A percentile compares a stretch with the other conserved stretches of the same genome.
Evolutionary conservation across 148 eudicot species (phyloP).

Genomic region (Camellia sinensis): DNA sequence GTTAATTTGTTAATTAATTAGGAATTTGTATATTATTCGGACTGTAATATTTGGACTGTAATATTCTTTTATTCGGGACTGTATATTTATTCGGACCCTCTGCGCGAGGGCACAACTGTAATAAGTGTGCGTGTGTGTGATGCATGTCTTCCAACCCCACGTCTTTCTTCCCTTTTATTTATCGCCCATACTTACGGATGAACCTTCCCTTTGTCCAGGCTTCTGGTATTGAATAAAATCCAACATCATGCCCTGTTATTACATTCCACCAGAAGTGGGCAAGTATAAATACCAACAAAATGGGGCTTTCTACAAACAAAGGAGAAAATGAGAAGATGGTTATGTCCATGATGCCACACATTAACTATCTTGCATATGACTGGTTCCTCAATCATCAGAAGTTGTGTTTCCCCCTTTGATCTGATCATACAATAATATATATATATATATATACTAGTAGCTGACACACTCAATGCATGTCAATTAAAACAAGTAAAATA

Average conservation of each 20-base stretch:
- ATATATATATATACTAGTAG: no score
- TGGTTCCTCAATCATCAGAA: background rate
- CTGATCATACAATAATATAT: background rate
- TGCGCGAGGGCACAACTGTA: no score
- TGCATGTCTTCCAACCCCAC: no score
- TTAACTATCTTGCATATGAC: background rate
- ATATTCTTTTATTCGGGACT: no score
- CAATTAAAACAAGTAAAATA: no score
- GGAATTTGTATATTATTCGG: no score
- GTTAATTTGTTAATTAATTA: no score
- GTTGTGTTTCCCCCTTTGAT: constrained; percentile 2
- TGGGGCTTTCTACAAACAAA: background rate
- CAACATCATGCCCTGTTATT: constrained; percentile 55
- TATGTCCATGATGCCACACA: background rate
- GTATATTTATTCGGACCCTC: no score
- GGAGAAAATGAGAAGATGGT: background rate
- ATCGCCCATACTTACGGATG: constrained; percentile 9
- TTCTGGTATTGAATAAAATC: constrained; percentile 40
- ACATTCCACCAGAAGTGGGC: background rate
- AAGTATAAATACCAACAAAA: background rate
- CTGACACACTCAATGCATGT: no score
- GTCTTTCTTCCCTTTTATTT: no score
- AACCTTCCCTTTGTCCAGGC: background rate
- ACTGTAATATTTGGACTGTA: no score
- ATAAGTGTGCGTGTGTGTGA: no score